A percentile compares a stretch with the other conserved stretches of the same genome.
Conservation (phyloP, 768 basidiomycete species). For the Tulasnella sp. region DNA sequence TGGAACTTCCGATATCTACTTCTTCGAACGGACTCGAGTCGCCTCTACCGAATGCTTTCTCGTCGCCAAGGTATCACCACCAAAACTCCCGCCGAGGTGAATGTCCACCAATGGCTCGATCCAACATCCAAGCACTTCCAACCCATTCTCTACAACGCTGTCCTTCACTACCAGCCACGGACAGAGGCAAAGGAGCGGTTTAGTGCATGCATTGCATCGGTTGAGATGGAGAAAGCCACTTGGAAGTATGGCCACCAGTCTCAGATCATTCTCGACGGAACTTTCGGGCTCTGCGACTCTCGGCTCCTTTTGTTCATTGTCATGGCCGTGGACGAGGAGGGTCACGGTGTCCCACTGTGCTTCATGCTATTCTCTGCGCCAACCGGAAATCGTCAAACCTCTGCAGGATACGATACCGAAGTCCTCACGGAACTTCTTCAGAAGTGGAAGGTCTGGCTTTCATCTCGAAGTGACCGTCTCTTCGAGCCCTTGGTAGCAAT, state of each 20-base stretch:
- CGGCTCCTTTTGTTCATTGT: constrained; percentile 20
- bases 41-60: constrained; percentile 8
- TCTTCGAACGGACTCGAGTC: constrained; percentile 28
- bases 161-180: constrained; percentile 35
- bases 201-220: constrained; percentile 39
- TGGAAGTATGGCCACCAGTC: constrained; percentile 36
- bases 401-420: constrained; percentile 31
- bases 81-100: neutral
- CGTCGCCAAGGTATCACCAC: constrained; percentile 17
- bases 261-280: constrained; percentile 23
- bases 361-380: constrained; percentile 26
- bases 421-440: constrained; percentile 33
- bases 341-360: constrained; percentile 18
- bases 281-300: constrained; percentile 21
- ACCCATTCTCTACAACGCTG: neutral
- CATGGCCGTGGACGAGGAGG: constrained; percentile 18
- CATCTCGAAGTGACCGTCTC: constrained; percentile 7
- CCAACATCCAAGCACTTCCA: constrained; percentile 1
- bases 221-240: constrained; percentile 46
- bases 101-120: constrained; percentile 39
- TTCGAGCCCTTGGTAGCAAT: constrained; percentile 34
- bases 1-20: constrained; percentile 32
- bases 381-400: constrained; percentile 1
- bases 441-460: constrained; percentile 32
- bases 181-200: neutral